Percentiles rank a stretch among this genome's conserved stretches.
phyloP scores from a whole-genome alignment of 306 rosid species.

The Castanea crenata region DNA sequence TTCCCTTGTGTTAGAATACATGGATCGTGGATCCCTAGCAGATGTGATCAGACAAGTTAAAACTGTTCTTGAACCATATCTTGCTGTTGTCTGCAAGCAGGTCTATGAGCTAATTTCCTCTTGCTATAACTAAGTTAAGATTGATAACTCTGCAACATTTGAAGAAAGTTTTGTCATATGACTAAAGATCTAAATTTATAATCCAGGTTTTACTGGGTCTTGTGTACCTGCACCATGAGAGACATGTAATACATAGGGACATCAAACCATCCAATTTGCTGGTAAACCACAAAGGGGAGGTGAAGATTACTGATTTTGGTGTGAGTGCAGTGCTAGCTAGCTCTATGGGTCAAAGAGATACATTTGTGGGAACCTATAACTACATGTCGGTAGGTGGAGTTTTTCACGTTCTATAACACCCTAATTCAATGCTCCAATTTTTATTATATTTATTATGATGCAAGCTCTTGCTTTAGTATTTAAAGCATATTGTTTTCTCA shows the following conservation, averaged over 20 bases:
- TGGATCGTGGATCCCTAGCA: conserved; percentile 96
- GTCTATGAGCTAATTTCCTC: conserved; percentile 30
- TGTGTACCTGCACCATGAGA: conserved; percentile 88
- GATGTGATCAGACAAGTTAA: conserved; percentile 83
- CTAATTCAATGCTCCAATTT: not conserved
- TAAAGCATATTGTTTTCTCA: not conserved
- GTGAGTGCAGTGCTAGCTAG: conserved; percentile 97
- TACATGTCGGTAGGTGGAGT: conserved; percentile 94
- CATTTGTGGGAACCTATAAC: conserved; percentile 96
- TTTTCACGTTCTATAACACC: conserved; percentile 13
- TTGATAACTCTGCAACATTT: conserved; percentile 10
- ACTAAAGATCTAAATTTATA: conserved; percentile 10
- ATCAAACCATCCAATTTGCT: conserved; percentile 94
- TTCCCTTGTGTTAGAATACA: conserved; percentile 92
- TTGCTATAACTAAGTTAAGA: conserved; percentile 15
- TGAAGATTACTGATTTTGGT: conserved; percentile 98
- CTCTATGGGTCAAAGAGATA: conserved; percentile 96
- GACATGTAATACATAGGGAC: conserved; percentile 96
- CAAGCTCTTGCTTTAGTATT: not conserved
- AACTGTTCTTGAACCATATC: conserved; percentile 98
- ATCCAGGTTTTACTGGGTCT: conserved; percentile 92
- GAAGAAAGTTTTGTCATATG: conserved; percentile 5
- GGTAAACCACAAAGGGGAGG: conserved; percentile 95
- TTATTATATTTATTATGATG: not conserved
- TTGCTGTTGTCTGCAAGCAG: conserved; percentile 97